Evolutionary conservation across 441 rosid genomes (phyloP).

Genomic region (Pelargonium cotyledonis): DNA sequence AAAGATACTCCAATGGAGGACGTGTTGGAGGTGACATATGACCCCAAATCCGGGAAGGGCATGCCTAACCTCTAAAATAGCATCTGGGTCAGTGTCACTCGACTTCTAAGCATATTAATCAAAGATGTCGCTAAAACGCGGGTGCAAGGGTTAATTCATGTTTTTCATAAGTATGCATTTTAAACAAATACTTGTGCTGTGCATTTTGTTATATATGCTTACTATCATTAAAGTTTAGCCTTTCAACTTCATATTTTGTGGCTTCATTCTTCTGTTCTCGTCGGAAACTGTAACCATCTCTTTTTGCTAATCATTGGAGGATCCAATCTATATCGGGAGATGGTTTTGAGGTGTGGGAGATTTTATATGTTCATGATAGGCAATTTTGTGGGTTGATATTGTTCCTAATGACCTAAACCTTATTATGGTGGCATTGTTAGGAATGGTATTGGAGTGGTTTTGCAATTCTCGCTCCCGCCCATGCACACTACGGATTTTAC

Average conservation of each 20-base stretch:
- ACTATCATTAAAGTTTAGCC: not conserved
- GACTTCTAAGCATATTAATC: constrained; percentile 9
- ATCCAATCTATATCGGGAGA: no score
- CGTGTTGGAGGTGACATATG: constrained; percentile 71
- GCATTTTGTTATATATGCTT: not conserved
- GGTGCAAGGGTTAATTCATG: not conserved
- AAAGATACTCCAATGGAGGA: constrained; percentile 76
- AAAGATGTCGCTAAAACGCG: not conserved
- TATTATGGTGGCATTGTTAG: no score
- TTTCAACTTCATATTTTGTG: not conserved
- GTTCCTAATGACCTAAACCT: no score
- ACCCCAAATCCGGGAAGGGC: constrained; percentile 76
- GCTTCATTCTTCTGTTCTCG: no score
- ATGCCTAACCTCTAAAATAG: constrained; percentile 63
- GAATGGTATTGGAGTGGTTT: no score
- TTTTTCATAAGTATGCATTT: not conserved
- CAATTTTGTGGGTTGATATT: no score
- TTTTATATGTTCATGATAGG: no score
- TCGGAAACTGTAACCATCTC: no score
- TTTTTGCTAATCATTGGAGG: no score
- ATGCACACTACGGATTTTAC: no score
- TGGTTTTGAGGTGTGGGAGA: no score
- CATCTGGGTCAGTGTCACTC: constrained; percentile 5
- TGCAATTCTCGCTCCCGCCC: no score
- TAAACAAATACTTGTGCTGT: not conserved